Evolutionary conservation across 352 stramenopile species (phyloP), one percentile per base, ranked within the genome.

Genomic region (Phytopythium montanum): DNA sequence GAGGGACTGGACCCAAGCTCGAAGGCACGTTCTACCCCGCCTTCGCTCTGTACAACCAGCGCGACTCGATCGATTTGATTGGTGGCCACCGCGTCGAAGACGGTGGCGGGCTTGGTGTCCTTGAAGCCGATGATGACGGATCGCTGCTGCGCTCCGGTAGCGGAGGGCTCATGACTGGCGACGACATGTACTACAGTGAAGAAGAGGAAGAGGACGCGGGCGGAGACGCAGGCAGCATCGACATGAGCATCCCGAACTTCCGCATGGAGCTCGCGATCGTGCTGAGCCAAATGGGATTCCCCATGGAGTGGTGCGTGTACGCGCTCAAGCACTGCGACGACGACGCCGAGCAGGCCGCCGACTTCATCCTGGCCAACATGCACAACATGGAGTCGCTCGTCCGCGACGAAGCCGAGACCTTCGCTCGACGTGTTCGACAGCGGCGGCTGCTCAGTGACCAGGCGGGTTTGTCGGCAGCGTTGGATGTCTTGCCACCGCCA

Each of bases 21-120:
- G 87, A 95, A 66, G 87, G 87, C 8, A 91, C 79, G 2, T 94
- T 95, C 55, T 96, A 91, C 55, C 87, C 87, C 16, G 87, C 77
- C 0, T 94, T 95, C 62, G 85, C 87, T 6, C 65, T 95, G 25
- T 95, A 96, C 69, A 96, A 94, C 61, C 87, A 96, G 54, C 81
- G 85, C 12, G 87, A 95, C 53, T 92, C 80, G 14, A 86, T 94
- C 56, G 87, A 95, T 61, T 62, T 95, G 13, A 90, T 93, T 26
- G 85, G 83, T 23, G 87, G 87, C 13, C 87, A 95, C 33, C 85
- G 87, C 14, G 79, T 95, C 13, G 87, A 95, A 68, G 85, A 95
- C 57, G 72, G 75, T 1, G 38, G 53, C 1, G 51, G 51, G 0
- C 33, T 33, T 2, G 66, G 60, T 54, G 67, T 61, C 31, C 60